Evolutionary conservation across 208 protist species (phyloP), one percentile per base, ranked within the genome.

Genomic region (Acanthamoeba lugdunensis): DNA sequence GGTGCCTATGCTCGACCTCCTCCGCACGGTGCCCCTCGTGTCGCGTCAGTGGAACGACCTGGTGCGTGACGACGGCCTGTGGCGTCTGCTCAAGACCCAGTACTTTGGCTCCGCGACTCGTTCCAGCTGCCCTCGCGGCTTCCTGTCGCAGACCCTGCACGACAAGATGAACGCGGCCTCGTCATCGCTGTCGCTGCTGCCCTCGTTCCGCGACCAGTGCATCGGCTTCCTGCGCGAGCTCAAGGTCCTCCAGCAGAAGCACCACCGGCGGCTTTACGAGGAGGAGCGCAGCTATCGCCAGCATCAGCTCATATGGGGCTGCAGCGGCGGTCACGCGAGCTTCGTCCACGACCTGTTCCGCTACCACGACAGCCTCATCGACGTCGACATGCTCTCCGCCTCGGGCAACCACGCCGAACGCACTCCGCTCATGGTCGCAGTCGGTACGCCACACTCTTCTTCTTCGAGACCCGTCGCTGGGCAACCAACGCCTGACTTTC

Each of bases 21-120:
- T 85, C 77, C 77, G 77, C 1, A 61, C 77, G 21, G 48, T 85
- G 25, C 77, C 77, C n/a, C 77, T 85, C 77, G 77, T 85, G 28
- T 85, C 77, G 77, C 77, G 77, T 37, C 77, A 85, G 77, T 85
- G 77, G 77, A 85, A 85, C 77, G 48, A 85, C 4, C 52, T 85
- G 16, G 18, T 41, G 11, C 77, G 77, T 18, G 77, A 85, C 50
- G 77, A 85, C 18, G 77, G 77, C 48, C 48, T 85, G 13, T 85
- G 77, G 77, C 41, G 77, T 25, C 11, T 37, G 41, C 77, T 85
- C 77, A 85, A 85, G 77, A 6, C 30, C n/a, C 77, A 63, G 52
- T 85, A 85, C 77, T 85, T 85, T 61, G 77, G 77, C 28, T 7
- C n/a, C n/a, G 3, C 33, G 63, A 25, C 41, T 45, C 52, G 41